phyloP scores from a whole-genome alignment of 2,329 filamentous ascomycete species.

The Coniella lustricola region DNA sequence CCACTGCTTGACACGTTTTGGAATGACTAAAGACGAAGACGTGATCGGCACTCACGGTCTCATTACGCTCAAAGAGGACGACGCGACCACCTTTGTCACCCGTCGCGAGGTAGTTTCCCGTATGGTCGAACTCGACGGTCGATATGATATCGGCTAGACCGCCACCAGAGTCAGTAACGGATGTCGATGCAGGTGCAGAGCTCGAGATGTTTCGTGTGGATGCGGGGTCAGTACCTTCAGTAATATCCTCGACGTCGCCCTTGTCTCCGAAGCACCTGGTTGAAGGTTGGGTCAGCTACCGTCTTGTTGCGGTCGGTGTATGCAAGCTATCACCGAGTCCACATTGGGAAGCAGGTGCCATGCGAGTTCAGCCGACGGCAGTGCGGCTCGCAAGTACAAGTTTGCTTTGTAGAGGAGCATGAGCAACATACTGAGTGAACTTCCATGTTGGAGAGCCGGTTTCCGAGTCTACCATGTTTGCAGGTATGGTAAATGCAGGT shows the following conservation, averaged over 20 bases:
- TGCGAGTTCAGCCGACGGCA: too few relatives aligned
- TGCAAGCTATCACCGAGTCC: background rate
- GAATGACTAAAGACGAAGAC: background rate
- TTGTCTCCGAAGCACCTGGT: conserved; percentile 97
- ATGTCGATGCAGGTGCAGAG: background rate
- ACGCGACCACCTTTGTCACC: conserved; percentile 83
- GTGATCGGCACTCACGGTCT: conserved; percentile 62
- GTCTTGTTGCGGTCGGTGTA: background rate
- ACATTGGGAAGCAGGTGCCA: background rate
- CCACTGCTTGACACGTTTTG: conserved; percentile 1
- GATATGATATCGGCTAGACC: conserved; percentile 78
- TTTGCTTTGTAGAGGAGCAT: conserved; percentile 4
- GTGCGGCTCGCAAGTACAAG: background rate
- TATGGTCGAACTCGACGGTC: conserved; percentile 85
- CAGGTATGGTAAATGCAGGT: conserved; percentile 20
- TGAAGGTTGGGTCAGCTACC: conserved; percentile 21
- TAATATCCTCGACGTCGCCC: conserved; percentile 98
- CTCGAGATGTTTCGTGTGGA: background rate
- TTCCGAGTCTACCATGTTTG: conserved; percentile 94
- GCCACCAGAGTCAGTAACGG: conserved; percentile 22
- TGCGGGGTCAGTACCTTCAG: conserved; percentile 47
- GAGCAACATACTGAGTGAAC: conserved; percentile 84
- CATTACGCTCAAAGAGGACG: conserved; percentile 85
- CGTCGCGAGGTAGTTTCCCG: conserved; percentile 83
- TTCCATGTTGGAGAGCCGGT: conserved; percentile 96